Conservation (phyloP, 768 basidiomycete genomes). For the Trametes meyenii region DNA sequence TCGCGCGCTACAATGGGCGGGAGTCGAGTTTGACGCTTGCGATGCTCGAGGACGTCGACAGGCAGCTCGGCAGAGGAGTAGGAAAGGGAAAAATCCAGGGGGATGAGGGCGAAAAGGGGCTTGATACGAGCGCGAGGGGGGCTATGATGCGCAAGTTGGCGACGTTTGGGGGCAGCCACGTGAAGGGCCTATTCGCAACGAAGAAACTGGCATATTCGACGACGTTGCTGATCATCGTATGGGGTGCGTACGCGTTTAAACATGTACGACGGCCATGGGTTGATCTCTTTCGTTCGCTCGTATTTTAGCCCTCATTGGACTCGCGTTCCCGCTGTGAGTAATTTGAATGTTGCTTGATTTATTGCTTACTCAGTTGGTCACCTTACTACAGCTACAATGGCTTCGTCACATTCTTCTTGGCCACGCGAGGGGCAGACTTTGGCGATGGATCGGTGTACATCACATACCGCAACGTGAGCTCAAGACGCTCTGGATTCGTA, state of each 20-base stretch:
- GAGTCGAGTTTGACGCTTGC: constrained; percentile 52
- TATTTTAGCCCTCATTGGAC: constrained; percentile 65
- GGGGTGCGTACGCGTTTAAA: constrained; percentile 46
- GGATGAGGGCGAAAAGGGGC: constrained; percentile 17
- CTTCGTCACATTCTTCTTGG: constrained; percentile 59
- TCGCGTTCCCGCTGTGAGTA: constrained; percentile 70
- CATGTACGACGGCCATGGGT: not conserved
- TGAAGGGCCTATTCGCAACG: constrained; percentile 54
- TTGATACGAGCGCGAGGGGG: constrained; percentile 41
- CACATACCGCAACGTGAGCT: constrained; percentile 68
- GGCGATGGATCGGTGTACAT: constrained; percentile 71
- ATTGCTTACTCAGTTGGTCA: not conserved
- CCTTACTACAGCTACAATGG: constrained; percentile 45
- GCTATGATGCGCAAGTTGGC: constrained; percentile 44
- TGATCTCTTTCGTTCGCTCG: constrained; percentile 8
- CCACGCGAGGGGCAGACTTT: constrained; percentile 65
- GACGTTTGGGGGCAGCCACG: constrained; percentile 44
- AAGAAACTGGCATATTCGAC: constrained; percentile 54
- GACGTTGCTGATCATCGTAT: constrained; percentile 49
- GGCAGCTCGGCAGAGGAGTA: not conserved
- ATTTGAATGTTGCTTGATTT: not conserved
- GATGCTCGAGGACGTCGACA: constrained; percentile 39
- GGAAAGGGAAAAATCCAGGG: constrained; percentile 6
- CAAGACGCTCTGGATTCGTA: no score
- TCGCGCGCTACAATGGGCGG: constrained; percentile 64